These are phyloP conservation scores for Sorghum bicolor DNA, from an alignment of 176 grass and related monocot species.

Conservation along the genomic window Sorghum_bicolor_NCBIv3 NC_012876.2:62460501-62461000, in stretches of 20 bases:
- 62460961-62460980: too few species aligned
- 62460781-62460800: background rate
- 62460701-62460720: constrained; percentile 17
- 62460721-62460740: background rate
- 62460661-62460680: too few species aligned
- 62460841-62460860: background rate
- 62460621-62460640: background rate
- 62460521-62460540: background rate
- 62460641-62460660: too few species aligned
- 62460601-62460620: background rate
- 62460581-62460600: background rate
- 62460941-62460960: too few species aligned
- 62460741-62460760: too few species aligned
- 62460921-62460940: background rate
- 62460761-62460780: background rate
- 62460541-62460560: background rate
- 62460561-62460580: background rate
- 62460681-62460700: background rate
- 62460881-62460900: background rate
- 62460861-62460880: background rate
- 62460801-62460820: background rate
- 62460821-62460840: too few species aligned
- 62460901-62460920: background rate
- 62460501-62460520: background rate
- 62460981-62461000: too few species aligned